Percentiles rank a stretch among this genome's conserved stretches.
These are phyloP conservation scores for Kwoniella sp. DNA, from an alignment of 768 basidiomycete species.

Conservation along the genomic window DNA sequence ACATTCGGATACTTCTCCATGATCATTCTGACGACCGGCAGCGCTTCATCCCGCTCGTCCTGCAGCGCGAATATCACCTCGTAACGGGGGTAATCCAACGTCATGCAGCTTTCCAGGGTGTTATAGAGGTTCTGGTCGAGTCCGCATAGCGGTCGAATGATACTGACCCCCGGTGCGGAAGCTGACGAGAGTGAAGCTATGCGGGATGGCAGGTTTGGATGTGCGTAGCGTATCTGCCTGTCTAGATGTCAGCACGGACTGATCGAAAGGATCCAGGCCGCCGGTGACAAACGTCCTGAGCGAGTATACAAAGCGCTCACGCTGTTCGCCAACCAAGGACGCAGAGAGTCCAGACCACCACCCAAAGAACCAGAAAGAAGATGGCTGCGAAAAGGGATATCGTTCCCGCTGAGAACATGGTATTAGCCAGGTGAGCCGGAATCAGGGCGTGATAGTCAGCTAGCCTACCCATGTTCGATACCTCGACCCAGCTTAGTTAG, in stretches of 20 bases:
- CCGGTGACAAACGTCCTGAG: no score
- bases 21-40: conserved; percentile 73
- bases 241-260: neutral
- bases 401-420: neutral
- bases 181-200: conserved; percentile 54
- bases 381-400: conserved; percentile 35
- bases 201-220: conserved; percentile 60
- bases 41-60: conserved; percentile 79
- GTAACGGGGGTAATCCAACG: conserved; percentile 83
- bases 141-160: conserved; percentile 89
- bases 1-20: conserved; percentile 73
- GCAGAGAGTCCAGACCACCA: conserved; percentile 61
- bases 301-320: conserved; percentile 55
- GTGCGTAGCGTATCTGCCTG: conserved; percentile 73
- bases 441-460: neutral
- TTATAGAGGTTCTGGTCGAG: conserved; percentile 93
- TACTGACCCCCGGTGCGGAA: conserved; percentile 77
- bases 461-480: conserved; percentile 5
- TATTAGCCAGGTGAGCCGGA: neutral
- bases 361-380: conserved; percentile 55
- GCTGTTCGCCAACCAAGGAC: conserved; percentile 65
- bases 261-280: neutral
- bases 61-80: conserved; percentile 90
- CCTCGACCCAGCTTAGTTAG: no score
- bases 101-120: conserved; percentile 89